Evolutionary conservation across 345 rosid species (phyloP).

Genomic region (Conringia planisiliqua): DNA sequence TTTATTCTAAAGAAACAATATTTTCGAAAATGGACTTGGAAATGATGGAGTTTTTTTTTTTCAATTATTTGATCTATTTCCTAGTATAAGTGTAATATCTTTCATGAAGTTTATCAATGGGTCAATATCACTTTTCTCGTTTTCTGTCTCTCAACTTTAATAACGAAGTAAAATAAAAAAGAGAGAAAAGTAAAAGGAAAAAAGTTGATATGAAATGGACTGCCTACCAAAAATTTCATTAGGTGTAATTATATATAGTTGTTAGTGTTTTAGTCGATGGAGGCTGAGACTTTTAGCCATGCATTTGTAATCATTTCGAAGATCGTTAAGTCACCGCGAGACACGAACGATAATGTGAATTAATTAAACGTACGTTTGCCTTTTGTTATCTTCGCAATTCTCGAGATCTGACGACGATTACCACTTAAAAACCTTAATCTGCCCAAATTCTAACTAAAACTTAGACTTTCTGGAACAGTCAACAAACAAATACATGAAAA

Average conservation of each 20-base stretch:
- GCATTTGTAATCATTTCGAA: constrained; percentile 35
- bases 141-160: neutral
- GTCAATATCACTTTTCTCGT: neutral
- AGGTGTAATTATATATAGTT: constrained; percentile 11
- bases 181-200: neutral
- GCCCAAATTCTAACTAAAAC: neutral
- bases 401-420: constrained; percentile 20
- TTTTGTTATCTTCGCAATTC: constrained; percentile 9
- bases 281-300: constrained; percentile 13
- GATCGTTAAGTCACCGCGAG: constrained; percentile 14
- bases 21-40: neutral
- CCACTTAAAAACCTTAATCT: constrained; percentile 8
- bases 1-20: neutral
- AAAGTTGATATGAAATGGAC: constrained; percentile 23
- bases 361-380: neutral
- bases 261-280: constrained; percentile 22
- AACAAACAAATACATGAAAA: neutral
- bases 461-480: neutral
- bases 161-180: neutral
- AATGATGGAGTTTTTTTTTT: neutral
- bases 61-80: neutral
- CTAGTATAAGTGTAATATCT: neutral
- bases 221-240: constrained; percentile 24
- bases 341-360: constrained; percentile 5
- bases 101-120: neutral